Percentiles rank a stretch among this genome's conserved stretches.
phyloP scores from a whole-genome alignment of 768 basidiomycete species.

The Rubroboletus pulcherrimus region DNA sequence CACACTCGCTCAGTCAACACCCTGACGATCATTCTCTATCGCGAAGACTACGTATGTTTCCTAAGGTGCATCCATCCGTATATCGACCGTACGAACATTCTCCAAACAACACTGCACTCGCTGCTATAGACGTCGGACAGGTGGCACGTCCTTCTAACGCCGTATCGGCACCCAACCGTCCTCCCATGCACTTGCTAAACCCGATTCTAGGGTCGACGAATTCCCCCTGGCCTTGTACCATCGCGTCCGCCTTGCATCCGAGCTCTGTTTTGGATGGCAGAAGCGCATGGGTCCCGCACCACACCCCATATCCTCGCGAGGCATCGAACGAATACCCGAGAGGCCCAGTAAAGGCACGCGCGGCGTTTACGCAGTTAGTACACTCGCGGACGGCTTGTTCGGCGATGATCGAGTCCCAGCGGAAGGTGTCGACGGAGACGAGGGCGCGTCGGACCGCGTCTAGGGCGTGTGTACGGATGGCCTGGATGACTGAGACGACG shows the following conservation, averaged over 20 bases:
- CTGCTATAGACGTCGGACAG: too few relatives aligned
- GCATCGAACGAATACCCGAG: constrained; percentile 36
- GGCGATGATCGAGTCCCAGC: constrained; percentile 14
- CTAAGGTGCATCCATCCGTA: too few relatives aligned
- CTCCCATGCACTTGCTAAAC: too few relatives aligned
- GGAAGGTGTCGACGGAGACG: constrained; percentile 29
- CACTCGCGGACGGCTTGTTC: constrained; percentile 64
- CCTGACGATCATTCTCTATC: too few relatives aligned
- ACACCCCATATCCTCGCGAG: neutral
- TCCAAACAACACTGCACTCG: too few relatives aligned
- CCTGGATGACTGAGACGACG: constrained; percentile 66
- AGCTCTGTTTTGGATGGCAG: constrained; percentile 72
- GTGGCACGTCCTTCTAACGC: too few relatives aligned
- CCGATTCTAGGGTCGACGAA: too few relatives aligned
- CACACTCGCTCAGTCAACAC: too few relatives aligned
- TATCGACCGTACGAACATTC: too few relatives aligned
- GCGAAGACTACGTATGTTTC: too few relatives aligned
- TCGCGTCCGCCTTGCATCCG: constrained; percentile 57
- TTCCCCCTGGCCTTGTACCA: constrained; percentile 49
- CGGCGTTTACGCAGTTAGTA: constrained; percentile 86
- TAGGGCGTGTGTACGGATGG: constrained; percentile 42
- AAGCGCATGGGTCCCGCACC: constrained; percentile 27
- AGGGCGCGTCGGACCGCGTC: constrained; percentile 11
- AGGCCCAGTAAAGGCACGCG: constrained; percentile 73
- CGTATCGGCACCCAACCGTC: too few relatives aligned